phyloP scores from a whole-genome alignment of 805 yeast genomes.

The Monosporozyma unispora region DNA sequence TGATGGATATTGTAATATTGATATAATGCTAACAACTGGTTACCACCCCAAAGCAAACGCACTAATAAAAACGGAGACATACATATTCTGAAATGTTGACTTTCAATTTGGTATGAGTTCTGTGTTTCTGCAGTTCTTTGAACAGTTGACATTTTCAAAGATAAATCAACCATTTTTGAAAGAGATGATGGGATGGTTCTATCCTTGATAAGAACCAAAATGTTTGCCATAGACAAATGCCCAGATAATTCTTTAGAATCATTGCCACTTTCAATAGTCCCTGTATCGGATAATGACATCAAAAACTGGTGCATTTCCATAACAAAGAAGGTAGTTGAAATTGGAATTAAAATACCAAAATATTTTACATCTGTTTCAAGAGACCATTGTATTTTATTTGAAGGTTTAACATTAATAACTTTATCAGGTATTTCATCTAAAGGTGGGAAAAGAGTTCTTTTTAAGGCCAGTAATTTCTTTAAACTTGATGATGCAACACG shows the following conservation, averaged over 20 bases:
- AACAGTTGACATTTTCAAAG: conserved; percentile 35
- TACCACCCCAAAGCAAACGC: conserved; percentile 30
- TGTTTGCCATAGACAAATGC: conserved; percentile 22
- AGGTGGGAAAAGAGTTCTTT: conserved; percentile 3
- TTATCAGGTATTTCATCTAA: too few relatives aligned
- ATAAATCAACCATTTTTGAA: conserved; percentile 40
- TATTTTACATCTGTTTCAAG: conserved; percentile 19
- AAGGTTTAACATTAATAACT: background rate
- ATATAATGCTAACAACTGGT: conserved; percentile 11
- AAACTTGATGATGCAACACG: conserved; percentile 17
- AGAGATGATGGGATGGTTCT: conserved; percentile 30
- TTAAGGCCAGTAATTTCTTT: conserved; percentile 8
- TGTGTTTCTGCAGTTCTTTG: conserved; percentile 21
- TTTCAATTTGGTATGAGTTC: conserved; percentile 47
- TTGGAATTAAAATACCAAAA: conserved; percentile 24
- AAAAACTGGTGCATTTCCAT: conserved; percentile 20
- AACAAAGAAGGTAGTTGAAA: conserved; percentile 22
- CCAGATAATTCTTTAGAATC: conserved; percentile 14
- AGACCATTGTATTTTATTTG: conserved; percentile 9
- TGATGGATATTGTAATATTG: conserved; percentile 16
- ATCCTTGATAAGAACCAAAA: conserved; percentile 26
- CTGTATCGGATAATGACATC: conserved; percentile 13
- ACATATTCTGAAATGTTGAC: conserved; percentile 50
- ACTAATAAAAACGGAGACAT: conserved; percentile 44
- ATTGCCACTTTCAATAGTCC: conserved; percentile 2